Evolutionary conservation across 306 rosid genomes (phyloP).

Genomic region (Myrica gale): DNA sequence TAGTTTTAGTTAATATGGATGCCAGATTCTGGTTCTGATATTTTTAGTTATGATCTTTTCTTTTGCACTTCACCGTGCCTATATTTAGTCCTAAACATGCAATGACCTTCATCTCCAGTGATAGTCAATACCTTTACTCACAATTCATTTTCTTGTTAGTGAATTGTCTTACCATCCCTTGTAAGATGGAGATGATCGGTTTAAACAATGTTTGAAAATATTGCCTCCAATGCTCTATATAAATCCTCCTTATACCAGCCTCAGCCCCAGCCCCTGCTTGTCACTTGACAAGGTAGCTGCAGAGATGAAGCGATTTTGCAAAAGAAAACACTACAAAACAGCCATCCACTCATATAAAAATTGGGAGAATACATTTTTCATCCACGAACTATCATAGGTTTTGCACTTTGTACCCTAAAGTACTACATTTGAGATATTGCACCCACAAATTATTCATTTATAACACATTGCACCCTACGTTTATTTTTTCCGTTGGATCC

Average conservation of each 20-base stretch:
- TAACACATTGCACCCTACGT: too few relatives aligned
- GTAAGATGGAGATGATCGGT: too few relatives aligned
- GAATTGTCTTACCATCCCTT: too few relatives aligned
- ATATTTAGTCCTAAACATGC: background rate
- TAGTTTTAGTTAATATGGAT: background rate
- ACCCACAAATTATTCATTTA: too few relatives aligned
- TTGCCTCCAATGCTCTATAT: background rate
- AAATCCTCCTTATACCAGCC: background rate
- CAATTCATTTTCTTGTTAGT: too few relatives aligned
- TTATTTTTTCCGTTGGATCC: too few relatives aligned
- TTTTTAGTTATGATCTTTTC: background rate
- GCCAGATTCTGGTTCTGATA: background rate
- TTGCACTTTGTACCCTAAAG: too few relatives aligned
- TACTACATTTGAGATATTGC: too few relatives aligned
- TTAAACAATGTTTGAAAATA: background rate
- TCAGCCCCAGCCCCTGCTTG: background rate
- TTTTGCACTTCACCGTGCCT: background rate
- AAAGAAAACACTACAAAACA: background rate
- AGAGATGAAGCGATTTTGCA: background rate
- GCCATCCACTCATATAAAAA: background rate
- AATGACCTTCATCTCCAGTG: background rate
- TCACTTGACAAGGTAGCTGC: background rate
- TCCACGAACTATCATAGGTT: too few relatives aligned
- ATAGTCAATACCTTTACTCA: background rate
- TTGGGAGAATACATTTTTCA: too few relatives aligned